Conservation (phyloP, 495 filamentous ascomycete species). For the Geoglossum glabrum region DNA sequence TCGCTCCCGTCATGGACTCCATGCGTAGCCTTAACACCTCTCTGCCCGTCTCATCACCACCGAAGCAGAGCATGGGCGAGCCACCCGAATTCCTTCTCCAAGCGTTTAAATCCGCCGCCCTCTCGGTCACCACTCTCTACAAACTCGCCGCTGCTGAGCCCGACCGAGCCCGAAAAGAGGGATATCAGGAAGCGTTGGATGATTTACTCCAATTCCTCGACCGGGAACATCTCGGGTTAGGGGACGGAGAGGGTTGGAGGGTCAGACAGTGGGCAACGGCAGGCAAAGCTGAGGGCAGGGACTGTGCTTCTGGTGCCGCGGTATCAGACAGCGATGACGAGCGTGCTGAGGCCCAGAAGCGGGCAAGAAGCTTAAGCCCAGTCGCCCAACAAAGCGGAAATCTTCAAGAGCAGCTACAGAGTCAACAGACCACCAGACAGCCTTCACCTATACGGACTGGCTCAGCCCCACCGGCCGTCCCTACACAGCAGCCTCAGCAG, state of each 20-base stretch:
- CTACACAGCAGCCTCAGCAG: not conserved
- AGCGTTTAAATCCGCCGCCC: constrained; percentile 75
- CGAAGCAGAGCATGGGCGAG: constrained; percentile 29
- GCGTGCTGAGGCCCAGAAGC: constrained; percentile 30
- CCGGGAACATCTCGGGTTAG: constrained; percentile 51
- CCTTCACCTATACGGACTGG: constrained; percentile 26
- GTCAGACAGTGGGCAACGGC: constrained; percentile 75
- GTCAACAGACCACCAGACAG: constrained; percentile 20
- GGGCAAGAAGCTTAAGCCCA: constrained; percentile 39
- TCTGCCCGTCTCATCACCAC: constrained; percentile 27
- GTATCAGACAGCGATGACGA: constrained; percentile 61
- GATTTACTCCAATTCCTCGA: constrained; percentile 74
- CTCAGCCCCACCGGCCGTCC: constrained; percentile 19
- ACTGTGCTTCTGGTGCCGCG: constrained; percentile 13
- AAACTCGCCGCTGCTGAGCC: constrained; percentile 66
- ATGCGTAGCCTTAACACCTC: constrained; percentile 57
- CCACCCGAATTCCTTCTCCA: constrained; percentile 65
- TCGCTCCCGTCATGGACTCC: constrained; percentile 37
- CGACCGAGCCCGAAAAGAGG: constrained; percentile 49
- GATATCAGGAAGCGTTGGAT: constrained; percentile 88
- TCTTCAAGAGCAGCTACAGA: constrained; percentile 17
- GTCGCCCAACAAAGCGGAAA: constrained; percentile 26
- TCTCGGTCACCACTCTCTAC: constrained; percentile 91
- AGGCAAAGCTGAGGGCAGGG: constrained; percentile 40
- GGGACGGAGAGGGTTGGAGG: constrained; percentile 61